Percentiles rank a stretch among this genome's conserved stretches.
Conservation (phyloP, 768 basidiomycete genomes). For the Gymnopilus dilepis region DNA sequence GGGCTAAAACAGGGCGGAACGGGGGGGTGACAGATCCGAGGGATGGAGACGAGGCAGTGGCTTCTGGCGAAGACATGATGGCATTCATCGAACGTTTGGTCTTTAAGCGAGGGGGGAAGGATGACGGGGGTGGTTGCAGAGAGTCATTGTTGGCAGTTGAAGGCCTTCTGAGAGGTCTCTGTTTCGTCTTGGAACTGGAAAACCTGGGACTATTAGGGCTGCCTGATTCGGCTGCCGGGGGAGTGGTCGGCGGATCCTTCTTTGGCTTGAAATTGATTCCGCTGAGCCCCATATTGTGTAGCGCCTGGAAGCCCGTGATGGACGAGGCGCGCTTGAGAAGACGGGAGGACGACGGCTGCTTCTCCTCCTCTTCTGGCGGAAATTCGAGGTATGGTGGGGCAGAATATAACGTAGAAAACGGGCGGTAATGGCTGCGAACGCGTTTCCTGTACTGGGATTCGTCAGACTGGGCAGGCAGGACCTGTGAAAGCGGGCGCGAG, state of each 20-base stretch:
- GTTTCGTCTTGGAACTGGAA: constrained; percentile 19
- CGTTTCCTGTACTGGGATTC: constrained; percentile 18
- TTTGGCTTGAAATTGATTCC: constrained; percentile 35
- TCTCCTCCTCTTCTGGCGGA: not conserved
- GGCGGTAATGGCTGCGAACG: constrained; percentile 43
- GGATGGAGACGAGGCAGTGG: constrained; percentile 6
- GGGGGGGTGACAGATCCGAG: constrained; percentile 9
- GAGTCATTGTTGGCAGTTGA: not conserved
- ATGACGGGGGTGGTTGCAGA: constrained; percentile 8
- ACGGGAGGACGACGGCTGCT: not conserved
- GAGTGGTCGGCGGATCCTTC: constrained; percentile 18
- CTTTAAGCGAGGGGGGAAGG: constrained; percentile 29
- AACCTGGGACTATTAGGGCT: constrained; percentile 22
- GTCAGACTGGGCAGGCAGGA: constrained; percentile 14
- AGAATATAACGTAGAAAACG: constrained; percentile 41
- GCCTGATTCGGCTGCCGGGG: constrained; percentile 18
- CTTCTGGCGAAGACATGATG: constrained; percentile 29
- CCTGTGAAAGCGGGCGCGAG: constrained; percentile 14
- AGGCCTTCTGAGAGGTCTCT: not conserved
- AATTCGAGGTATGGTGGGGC: constrained; percentile 30
- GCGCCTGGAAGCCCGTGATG: constrained; percentile 34
- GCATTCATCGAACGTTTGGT: constrained; percentile 46
- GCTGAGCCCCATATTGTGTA: constrained; percentile 37
- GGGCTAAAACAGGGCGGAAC: constrained; percentile 16
- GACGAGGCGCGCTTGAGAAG: constrained; percentile 36